Evolutionary conservation across 345 rosid genomes (phyloP), one percentile per base, ranked within the genome.

Genomic region (Passiflora organensis): DNA sequence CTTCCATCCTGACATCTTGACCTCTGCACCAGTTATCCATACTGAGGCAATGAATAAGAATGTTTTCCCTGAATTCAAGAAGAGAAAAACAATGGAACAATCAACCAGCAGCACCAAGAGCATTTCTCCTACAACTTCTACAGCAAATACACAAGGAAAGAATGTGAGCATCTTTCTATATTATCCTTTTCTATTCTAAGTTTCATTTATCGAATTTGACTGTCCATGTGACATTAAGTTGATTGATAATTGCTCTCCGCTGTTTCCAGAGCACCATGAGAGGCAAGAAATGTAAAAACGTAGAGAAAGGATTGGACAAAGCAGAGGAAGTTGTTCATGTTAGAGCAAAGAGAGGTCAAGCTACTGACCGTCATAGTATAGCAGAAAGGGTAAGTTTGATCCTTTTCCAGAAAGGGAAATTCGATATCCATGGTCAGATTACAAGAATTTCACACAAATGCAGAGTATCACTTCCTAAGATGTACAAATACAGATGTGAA

Each of bases 291-390:
- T 58, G 51, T n/a, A 52, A 43, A 52, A 58, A 15, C 21, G 57
- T 20, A 22, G 58, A 50, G 24, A 65, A 51, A 34, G 52, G 16
- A 51, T 45, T 22, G 24, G 56, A 49, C 10, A 43, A 51, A 51
- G 53, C 47, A 44, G 58, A 51, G 17, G 36, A 65, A 52, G 42
- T 65, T 43, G 24, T 65, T 58, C 70, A 65, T 58, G 63, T 65
- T 36, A 58, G 97, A 69, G 97, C 94, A 34, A 78, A 95, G 60
- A 70, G 97, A 46, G 97, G 86, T n/a, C 83, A 81, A 63, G 86
- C 83, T 36, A 81, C 86, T 25, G 86, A 81, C 41, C 73, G 81
- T 59, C 86, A 81, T 50, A 81, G 86, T 62, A 71, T 78, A 55
- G 83, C 86, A 18, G 86, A 81, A 72, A 73, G 81, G 67, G 86